A percentile compares a stretch with the other conserved stretches of the same genome.
Conservation (phyloP, 1,284 basidiomycete genomes). For the Apiotrichum gracile region DNA sequence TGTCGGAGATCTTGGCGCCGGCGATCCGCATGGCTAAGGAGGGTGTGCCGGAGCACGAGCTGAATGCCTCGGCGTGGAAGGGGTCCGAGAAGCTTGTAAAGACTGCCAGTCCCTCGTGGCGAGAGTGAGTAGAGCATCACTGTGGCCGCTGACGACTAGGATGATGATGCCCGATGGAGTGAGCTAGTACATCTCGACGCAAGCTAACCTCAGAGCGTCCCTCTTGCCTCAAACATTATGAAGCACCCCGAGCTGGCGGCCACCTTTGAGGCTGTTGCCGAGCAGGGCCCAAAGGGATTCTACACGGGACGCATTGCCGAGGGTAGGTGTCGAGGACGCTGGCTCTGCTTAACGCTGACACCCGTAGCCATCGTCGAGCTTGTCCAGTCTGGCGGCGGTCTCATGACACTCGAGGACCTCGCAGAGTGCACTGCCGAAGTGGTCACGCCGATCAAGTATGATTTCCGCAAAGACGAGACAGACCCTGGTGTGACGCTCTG, state of each 20-base stretch:
- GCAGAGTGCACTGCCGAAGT: constrained; percentile 67
- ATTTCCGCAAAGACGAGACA: constrained; percentile 55
- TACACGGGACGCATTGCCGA: constrained; percentile 77
- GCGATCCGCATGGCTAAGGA: constrained; percentile 79
- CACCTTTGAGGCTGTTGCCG: constrained; percentile 72
- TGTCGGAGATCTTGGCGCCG: constrained; percentile 79
- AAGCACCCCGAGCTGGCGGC: constrained; percentile 69
- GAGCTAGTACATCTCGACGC: constrained; percentile 14
- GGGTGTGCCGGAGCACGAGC: constrained; percentile 61
- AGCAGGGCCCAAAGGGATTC: constrained; percentile 80
- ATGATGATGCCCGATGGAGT: constrained; percentile 45
- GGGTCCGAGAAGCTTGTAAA: constrained; percentile 67
- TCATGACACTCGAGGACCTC: constrained; percentile 82
- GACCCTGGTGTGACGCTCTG: constrained; percentile 53
- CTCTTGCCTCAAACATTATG: constrained; percentile 67
- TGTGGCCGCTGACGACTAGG: constrained; percentile 14
- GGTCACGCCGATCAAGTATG: constrained; percentile 80
- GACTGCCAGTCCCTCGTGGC: constrained; percentile 70
- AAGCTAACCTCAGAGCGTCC: constrained; percentile 19
- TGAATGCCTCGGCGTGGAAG: constrained; percentile 65
- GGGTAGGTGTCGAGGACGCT: not conserved
- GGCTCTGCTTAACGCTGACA: constrained; percentile 47
- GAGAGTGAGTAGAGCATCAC: constrained; percentile 47
- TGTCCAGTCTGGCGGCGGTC: constrained; percentile 67
- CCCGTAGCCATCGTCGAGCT: constrained; percentile 67